Conservation (phyloP, 495 filamentous ascomycete species). For the Aspergillus diversus region DNA sequence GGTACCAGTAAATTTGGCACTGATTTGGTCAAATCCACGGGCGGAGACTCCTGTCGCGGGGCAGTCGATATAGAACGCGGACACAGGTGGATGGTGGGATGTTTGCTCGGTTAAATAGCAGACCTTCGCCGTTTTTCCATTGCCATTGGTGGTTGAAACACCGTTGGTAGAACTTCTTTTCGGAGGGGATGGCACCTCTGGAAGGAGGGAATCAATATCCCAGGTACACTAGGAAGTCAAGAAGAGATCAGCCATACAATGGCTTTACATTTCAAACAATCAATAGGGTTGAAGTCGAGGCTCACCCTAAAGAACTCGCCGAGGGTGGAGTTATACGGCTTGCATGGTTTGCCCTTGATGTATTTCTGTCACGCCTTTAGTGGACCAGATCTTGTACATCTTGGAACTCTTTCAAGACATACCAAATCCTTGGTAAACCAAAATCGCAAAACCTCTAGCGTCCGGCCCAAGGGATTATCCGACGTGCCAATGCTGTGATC, state of each 20-base stretch:
- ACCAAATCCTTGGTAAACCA: slow-evolving; percentile 98
- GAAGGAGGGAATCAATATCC: slow-evolving; percentile 75
- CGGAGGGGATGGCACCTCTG: slow-evolving; percentile 48
- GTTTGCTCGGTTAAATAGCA: slow-evolving; percentile 97
- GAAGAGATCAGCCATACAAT: slow-evolving; percentile 14
- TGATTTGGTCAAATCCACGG: slow-evolving; percentile 91
- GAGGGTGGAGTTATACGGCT: slow-evolving; percentile 95
- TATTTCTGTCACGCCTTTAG: slow-evolving; percentile 69
- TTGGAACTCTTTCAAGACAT: slow-evolving; percentile 26
- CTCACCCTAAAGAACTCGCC: slow-evolving; percentile 96
- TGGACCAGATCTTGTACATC: neutral
- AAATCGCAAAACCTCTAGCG: slow-evolving; percentile 90
- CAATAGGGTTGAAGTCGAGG: neutral
- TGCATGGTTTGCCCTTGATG: slow-evolving; percentile 96
- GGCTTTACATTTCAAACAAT: neutral
- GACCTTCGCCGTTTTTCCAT: slow-evolving; percentile 67
- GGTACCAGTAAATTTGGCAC: slow-evolving; percentile 96
- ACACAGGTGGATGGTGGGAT: slow-evolving; percentile 98
- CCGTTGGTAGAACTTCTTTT: slow-evolving; percentile 43
- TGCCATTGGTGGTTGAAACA: slow-evolving; percentile 34
- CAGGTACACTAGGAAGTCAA: slow-evolving; percentile 73
- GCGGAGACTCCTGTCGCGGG: slow-evolving; percentile 88
- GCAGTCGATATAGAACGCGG: slow-evolving; percentile 92
- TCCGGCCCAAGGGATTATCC: slow-evolving; percentile 86
- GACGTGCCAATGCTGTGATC: slow-evolving; percentile 84